Conservation (phyloP, 1,284 basidiomycete species). For the Irpex sp. region DNA sequence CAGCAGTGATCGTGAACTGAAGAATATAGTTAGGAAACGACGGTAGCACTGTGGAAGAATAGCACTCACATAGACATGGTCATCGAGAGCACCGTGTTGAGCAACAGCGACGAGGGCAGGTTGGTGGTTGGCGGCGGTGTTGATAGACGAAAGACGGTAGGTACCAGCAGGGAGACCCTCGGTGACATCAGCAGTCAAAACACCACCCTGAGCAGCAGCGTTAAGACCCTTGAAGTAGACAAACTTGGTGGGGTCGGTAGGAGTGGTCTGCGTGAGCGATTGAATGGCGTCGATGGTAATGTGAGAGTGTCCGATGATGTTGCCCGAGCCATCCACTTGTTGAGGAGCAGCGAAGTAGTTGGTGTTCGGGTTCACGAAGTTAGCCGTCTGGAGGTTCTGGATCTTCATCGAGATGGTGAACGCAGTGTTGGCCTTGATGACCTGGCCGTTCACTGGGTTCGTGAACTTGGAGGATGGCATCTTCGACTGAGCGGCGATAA, state of each 20-base stretch:
- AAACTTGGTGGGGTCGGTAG: constrained; percentile 55
- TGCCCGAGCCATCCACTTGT: constrained; percentile 50
- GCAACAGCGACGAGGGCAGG: constrained; percentile 50
- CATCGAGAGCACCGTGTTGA: constrained; percentile 61
- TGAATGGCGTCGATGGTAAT: constrained; percentile 58
- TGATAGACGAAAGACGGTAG: constrained; percentile 54
- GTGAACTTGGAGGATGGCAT: constrained; percentile 52
- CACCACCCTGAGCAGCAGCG: constrained; percentile 40
- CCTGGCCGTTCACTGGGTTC: constrained; percentile 40
- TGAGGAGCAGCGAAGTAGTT: constrained; percentile 60
- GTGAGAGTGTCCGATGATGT: constrained; percentile 57
- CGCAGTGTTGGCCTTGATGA: constrained; percentile 37
- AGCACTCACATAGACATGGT: constrained; percentile 54
- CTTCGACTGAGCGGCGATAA: constrained; percentile 35
- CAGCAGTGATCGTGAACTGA: constrained; percentile 44
- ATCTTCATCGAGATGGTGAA: constrained; percentile 52
- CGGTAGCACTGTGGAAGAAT: background rate
- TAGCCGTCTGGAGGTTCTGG: constrained; percentile 44
- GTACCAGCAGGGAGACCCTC: constrained; percentile 55
- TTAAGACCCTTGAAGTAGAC: constrained; percentile 73
- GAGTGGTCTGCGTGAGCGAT: constrained; percentile 47
- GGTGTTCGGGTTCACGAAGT: constrained; percentile 48
- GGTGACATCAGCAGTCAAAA: constrained; percentile 52
- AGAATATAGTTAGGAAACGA: constrained; percentile 18
- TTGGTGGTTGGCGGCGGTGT: constrained; percentile 58